phyloP scores from a whole-genome alignment of 2,329 filamentous ascomycete genomes.

The Arthroderma sp. region DNA sequence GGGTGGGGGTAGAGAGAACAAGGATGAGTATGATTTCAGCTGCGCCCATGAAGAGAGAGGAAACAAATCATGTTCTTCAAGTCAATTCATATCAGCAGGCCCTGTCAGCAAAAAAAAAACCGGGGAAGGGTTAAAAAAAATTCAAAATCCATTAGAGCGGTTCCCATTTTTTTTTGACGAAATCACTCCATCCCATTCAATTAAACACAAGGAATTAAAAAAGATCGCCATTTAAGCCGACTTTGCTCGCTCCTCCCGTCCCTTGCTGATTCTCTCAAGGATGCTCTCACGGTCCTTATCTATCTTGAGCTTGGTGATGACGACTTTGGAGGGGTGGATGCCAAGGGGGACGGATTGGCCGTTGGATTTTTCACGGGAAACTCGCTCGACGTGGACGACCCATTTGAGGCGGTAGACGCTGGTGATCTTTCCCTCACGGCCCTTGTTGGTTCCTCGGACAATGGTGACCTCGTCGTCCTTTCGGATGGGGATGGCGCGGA shows the following conservation, averaged over 20 bases:
- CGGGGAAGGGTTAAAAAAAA: constrained; percentile 1
- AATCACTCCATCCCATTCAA: constrained; percentile 4
- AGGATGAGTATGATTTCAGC: no score
- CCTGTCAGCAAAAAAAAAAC: not conserved
- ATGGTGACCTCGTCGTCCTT: constrained; percentile 94
- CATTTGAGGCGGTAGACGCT: constrained; percentile 98
- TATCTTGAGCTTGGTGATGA: constrained; percentile 98
- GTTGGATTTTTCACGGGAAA: constrained; percentile 93
- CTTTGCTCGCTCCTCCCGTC: constrained; percentile 26
- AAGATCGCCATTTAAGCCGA: constrained; percentile 3
- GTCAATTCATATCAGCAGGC: not conserved
- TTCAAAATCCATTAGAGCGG: no score
- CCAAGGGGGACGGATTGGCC: constrained; percentile 91
- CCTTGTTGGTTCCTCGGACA: constrained; percentile 88
- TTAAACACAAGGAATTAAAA: not conserved
- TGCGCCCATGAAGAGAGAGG: no score
- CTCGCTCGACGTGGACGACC: constrained; percentile 90
- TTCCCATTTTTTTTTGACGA: not conserved
- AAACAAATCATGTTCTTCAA: no score
- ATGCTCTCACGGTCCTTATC: constrained; percentile 40
- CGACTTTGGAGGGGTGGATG: constrained; percentile 90
- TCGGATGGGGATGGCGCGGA: constrained; percentile 90
- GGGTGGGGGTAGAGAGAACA: no score
- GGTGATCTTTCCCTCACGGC: constrained; percentile 94
- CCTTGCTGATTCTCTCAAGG: constrained; percentile 34